Evolutionary conservation across 352 stramenopile genomes (phyloP).

Genomic region (Thraustotheca clavata): DNA sequence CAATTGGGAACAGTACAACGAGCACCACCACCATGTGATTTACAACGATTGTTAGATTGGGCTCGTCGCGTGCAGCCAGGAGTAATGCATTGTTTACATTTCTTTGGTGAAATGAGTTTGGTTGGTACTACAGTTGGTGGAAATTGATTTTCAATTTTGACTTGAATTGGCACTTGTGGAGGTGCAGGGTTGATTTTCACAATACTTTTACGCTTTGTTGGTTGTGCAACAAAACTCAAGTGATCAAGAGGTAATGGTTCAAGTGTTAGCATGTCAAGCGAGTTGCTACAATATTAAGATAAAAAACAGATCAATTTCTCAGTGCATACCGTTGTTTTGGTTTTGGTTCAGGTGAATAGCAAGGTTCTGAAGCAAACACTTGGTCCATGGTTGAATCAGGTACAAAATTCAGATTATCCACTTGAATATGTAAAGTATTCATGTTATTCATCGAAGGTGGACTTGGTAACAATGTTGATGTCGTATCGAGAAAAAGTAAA

Average conservation of each 20-base stretch:
- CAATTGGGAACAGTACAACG: slow-evolving; percentile 59
- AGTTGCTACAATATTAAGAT: slow-evolving; percentile 10
- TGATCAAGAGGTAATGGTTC: slow-evolving; percentile 12
- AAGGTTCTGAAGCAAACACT: slow-evolving; percentile 6
- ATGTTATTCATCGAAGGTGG: background rate
- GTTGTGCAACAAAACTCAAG: slow-evolving; percentile 2
- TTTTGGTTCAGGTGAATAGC: slow-evolving; percentile 15
- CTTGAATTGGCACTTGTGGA: background rate
- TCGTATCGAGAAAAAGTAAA: slow-evolving; percentile 1
- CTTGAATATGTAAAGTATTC: background rate
- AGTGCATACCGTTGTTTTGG: background rate
- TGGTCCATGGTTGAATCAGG: slow-evolving; percentile 15
- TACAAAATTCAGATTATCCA: background rate
- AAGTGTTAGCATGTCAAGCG: slow-evolving; percentile 15
- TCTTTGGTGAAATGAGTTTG: slow-evolving; percentile 21
- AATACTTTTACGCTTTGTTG: slow-evolving; percentile 15
- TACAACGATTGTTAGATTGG: slow-evolving; percentile 77
- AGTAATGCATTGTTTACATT: slow-evolving; percentile 58
- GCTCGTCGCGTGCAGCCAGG: slow-evolving; percentile 50
- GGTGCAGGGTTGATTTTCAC: background rate
- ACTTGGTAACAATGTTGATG: background rate
- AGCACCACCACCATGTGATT: slow-evolving; percentile 67
- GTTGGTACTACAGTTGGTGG: no score
- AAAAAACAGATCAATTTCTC: background rate
- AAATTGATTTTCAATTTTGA: background rate